These are phyloP conservation scores for Chlorella sp. DNA, from an alignment of 139 green algal species.

Conservation along the genomic window DNA sequence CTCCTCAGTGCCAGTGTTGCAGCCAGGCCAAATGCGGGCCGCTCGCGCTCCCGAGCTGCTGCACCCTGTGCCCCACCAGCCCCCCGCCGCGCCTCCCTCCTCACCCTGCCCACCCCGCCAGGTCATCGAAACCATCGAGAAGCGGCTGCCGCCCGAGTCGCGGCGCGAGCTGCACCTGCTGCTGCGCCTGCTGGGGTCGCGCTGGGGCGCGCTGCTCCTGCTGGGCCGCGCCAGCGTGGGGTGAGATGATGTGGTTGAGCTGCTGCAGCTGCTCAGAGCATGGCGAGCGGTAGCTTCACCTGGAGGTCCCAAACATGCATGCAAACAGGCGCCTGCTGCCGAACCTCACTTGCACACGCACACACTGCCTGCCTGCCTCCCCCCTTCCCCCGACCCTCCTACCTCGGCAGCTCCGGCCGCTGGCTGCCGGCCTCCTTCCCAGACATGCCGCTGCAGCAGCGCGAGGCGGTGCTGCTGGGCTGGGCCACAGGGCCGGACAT, in stretches of 20 bases:
- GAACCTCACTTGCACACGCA: no score
- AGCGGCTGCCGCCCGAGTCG: constrained; percentile 6
- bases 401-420: neutral
- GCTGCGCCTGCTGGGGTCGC: constrained; percentile 34
- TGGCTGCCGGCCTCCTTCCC: constrained; percentile 8
- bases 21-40: no score
- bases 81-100: no score
- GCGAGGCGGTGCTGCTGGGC: constrained; percentile 37
- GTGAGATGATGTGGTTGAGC: neutral
- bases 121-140: constrained; percentile 29
- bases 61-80: no score
- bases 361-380: no score
- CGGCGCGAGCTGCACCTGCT: constrained; percentile 41
- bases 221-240: constrained; percentile 13
- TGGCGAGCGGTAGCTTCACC: no score
- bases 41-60: no score
- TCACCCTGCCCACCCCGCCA: neutral
- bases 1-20: no score
- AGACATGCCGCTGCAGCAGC: constrained; percentile 14
- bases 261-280: no score
- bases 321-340: no score
- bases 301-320: no score
- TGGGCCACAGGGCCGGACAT: constrained; percentile 13
- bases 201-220: constrained; percentile 21
- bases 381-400: neutral